phyloP scores from a whole-genome alignment of 495 filamentous ascomycete genomes.

The Xylaria nigripes region DNA sequence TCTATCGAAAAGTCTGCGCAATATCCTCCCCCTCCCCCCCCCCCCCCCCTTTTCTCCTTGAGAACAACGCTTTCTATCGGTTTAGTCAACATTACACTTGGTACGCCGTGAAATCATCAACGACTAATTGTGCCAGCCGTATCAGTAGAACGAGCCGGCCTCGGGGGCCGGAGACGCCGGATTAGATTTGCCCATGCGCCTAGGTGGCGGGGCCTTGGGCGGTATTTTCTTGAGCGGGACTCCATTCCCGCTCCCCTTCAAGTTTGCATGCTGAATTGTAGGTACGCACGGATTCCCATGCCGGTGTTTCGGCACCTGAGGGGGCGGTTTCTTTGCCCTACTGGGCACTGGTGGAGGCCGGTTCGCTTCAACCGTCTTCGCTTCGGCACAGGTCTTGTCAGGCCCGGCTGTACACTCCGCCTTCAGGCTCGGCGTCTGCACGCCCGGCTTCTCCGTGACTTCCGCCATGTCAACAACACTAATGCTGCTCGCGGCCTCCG shows the following conservation, averaged over 20 bases:
- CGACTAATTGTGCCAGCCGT: not conserved
- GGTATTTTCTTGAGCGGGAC: constrained; percentile 40
- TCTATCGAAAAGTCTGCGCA: not conserved
- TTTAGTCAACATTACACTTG: not conserved
- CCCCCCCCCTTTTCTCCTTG: no score
- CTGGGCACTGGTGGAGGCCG: constrained; percentile 17
- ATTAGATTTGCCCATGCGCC: constrained; percentile 39
- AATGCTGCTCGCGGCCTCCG: constrained; percentile 45
- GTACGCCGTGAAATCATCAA: constrained; percentile 5
- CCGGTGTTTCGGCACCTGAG: constrained; percentile 40
- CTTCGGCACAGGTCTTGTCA: constrained; percentile 1
- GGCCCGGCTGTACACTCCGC: constrained; percentile 8
- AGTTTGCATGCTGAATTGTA: constrained; percentile 22
- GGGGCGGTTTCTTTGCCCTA: constrained; percentile 35
- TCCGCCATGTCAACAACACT: constrained; percentile 72
- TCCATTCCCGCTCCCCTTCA: constrained; percentile 9
- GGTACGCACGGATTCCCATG: constrained; percentile 38
- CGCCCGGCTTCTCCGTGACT: constrained; percentile 75
- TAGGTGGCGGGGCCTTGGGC: constrained; percentile 46
- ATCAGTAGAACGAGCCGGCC: not conserved
- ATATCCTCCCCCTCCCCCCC: not conserved
- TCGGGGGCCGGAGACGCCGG: constrained; percentile 10
- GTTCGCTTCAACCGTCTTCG: constrained; percentile 2
- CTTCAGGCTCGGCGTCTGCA: constrained; percentile 70
- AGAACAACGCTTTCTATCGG: not conserved